Percentiles rank a stretch among this genome's conserved stretches.
Evolutionary conservation across 2,329 filamentous ascomycete species (phyloP).

Genomic region (Stylonectria norvegica): DNA sequence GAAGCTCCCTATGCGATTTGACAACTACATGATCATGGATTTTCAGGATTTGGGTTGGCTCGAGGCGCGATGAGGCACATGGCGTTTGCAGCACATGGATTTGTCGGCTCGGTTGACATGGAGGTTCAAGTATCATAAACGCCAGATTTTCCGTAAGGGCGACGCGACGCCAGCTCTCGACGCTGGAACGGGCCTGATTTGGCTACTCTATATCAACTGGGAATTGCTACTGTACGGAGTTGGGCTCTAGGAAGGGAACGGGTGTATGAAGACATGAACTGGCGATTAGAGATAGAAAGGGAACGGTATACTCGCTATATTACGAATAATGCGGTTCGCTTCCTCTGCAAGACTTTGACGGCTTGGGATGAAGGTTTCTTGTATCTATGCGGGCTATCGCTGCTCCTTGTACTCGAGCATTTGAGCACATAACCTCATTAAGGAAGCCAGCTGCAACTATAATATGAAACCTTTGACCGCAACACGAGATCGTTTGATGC

Average conservation of each 20-base stretch:
- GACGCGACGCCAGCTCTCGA: no score
- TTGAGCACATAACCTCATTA: no score
- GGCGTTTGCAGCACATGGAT: slow-evolving; percentile 13
- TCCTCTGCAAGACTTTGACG: no score
- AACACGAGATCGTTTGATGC: no score
- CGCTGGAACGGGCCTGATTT: no score
- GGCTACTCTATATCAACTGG: slow-evolving; percentile 6
- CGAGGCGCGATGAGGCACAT: slow-evolving; percentile 8
- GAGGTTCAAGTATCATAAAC: no score
- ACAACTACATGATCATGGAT: slow-evolving; percentile 8
- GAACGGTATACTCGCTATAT: slow-evolving; percentile 5
- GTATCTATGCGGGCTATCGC: no score
- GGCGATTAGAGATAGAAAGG: slow-evolving; percentile 24
- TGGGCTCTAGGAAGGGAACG: slow-evolving; percentile 12
- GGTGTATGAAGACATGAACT: slow-evolving; percentile 20
- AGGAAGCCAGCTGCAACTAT: no score
- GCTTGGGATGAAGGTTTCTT: no score
- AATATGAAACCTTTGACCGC: no score
- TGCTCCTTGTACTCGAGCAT: no score
- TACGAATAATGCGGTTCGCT: background rate
- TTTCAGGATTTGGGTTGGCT: slow-evolving; percentile 13
- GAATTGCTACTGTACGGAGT: slow-evolving; percentile 13
- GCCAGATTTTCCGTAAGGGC: no score
- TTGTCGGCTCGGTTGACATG: slow-evolving; percentile 9
- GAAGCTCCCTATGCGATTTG: slow-evolving; percentile 13